Evolutionary conservation across 1,139 yeast species (phyloP), one percentile per base, ranked within the genome.

Genomic region (Geotrichum europaeum): DNA sequence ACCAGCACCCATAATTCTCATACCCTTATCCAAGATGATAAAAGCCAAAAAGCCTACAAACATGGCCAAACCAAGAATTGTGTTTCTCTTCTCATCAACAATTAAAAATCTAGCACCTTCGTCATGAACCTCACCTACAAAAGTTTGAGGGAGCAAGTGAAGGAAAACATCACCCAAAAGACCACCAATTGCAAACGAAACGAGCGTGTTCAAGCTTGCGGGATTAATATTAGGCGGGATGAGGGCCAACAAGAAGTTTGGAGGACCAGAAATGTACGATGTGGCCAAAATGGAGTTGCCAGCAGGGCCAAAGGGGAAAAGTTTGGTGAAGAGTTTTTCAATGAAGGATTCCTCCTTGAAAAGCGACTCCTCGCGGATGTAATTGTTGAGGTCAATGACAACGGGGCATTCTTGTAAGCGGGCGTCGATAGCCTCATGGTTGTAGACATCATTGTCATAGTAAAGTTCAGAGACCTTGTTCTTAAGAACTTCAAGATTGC

Each of bases 141-240:
- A 82, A 1, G 83, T 80, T 69, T 85, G 87, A 2, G 91, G 91
- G 52, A 86, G 70, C 62, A 86, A 68, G 69, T 86, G 90, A 59
- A 85, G 69, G 64, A 86, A 84, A 4, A 85, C 83, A 68, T 85
- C 90, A 51, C 91, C 91, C 43, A 86, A 72, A 47, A 86, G 73
- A 1, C 89, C 87, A 52, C 92, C 92, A 54, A 84, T 79, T 20
- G 91, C 90, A 73, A 86, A 85, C 53, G 87, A 77, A 2, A 85
- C 87, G 60, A 85, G 70, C 40, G 80, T 69, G 18, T 82, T 76
- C 49, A 84, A 72, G 51, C 78, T 71, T 3, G 79, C 71, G 3
- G 83, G 80, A 61, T 80, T 75, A 57, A 82, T 80, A 55, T 70
- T 70, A 4, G 78, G 75, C 2, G 88, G 88, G 53, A 84, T 77